Percentiles rank a stretch among this genome's conserved stretches.
phyloP scores from a whole-genome alignment of 169 alveolate species.

The Plasmodium cynomolgi region DNA sequence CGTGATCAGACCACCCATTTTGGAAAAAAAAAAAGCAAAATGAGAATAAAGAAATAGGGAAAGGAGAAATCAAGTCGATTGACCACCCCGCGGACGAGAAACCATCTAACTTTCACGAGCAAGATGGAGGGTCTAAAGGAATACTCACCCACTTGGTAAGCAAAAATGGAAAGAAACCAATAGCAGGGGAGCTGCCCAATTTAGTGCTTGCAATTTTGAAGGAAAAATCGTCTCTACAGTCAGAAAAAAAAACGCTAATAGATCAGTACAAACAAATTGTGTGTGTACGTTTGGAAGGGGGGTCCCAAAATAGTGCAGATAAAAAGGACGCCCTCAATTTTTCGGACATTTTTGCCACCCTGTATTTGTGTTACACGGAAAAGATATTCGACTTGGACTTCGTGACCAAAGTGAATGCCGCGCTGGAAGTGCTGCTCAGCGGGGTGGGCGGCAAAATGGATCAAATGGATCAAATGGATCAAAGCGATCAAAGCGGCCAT shows the following conservation, averaged over 20 bases:
- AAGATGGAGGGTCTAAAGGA: not conserved
- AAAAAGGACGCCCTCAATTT: conserved; percentile 9
- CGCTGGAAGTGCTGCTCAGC: conserved; percentile 21
- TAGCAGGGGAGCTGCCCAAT: not conserved
- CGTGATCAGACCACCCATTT: too few relatives aligned
- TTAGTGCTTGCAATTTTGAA: conserved; percentile 7
- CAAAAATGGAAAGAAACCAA: not conserved
- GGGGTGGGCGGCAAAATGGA: not conserved
- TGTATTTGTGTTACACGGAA: conserved; percentile 62
- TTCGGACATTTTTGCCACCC: conserved; percentile 29
- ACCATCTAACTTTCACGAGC: not conserved
- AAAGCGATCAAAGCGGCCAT: not conserved
- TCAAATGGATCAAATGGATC: not conserved
- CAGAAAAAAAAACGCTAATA: conserved; percentile 9
- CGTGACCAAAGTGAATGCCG: conserved; percentile 21
- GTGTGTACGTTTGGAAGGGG: not conserved
- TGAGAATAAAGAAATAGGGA: not conserved
- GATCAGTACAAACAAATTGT: conserved; percentile 19
- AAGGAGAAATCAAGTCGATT: not conserved
- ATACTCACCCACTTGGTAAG: not conserved
- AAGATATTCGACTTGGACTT: conserved; percentile 42
- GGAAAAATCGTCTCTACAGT: not conserved
- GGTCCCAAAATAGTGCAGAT: not conserved
- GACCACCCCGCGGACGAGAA: not conserved
- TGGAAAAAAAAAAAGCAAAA: not conserved